A percentile compares a stretch with the other conserved stretches of the same genome.
These are phyloP conservation scores for Alternaria sp. DNA, from an alignment of 2,329 filamentous ascomycete genomes.

Conservation along the genomic window DNA sequence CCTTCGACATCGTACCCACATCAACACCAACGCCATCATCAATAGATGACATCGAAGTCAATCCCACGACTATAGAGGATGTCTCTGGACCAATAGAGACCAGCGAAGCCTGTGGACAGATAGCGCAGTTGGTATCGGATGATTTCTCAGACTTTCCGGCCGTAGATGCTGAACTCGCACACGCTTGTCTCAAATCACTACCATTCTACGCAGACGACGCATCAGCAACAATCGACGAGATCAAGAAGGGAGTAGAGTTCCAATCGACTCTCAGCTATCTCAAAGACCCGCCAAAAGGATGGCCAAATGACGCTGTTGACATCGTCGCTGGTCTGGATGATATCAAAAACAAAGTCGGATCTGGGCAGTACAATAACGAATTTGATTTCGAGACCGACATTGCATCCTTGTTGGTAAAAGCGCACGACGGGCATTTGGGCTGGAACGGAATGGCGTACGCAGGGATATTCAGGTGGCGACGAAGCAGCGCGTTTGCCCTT, in stretches of 20 bases:
- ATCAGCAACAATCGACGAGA: constrained; percentile 32
- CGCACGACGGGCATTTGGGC: constrained; percentile 46
- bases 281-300: constrained; percentile 47
- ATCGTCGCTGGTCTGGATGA: constrained; percentile 46
- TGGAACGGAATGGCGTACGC: constrained; percentile 46
- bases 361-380: constrained; percentile 46
- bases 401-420: constrained; percentile 37
- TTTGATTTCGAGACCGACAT: constrained; percentile 52
- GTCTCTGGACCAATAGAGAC: constrained; percentile 39
- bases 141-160: constrained; percentile 21
- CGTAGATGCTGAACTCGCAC: constrained; percentile 43
- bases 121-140: constrained; percentile 23
- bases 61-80: constrained; percentile 36
- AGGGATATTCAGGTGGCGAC: constrained; percentile 44
- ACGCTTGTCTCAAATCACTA: constrained; percentile 46
- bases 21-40: constrained; percentile 17
- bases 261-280: constrained; percentile 51
- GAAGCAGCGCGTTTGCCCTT: constrained; percentile 37
- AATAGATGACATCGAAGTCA: constrained; percentile 22
- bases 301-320: constrained; percentile 48
- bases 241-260: constrained; percentile 48
- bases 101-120: constrained; percentile 35
- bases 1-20: constrained; percentile 6
- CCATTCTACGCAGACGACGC: constrained; percentile 39
- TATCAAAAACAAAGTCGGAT: constrained; percentile 40